Evolutionary conservation across 2,329 filamentous ascomycete species (phyloP).

Genomic region (Sporothrix globosa): DNA sequence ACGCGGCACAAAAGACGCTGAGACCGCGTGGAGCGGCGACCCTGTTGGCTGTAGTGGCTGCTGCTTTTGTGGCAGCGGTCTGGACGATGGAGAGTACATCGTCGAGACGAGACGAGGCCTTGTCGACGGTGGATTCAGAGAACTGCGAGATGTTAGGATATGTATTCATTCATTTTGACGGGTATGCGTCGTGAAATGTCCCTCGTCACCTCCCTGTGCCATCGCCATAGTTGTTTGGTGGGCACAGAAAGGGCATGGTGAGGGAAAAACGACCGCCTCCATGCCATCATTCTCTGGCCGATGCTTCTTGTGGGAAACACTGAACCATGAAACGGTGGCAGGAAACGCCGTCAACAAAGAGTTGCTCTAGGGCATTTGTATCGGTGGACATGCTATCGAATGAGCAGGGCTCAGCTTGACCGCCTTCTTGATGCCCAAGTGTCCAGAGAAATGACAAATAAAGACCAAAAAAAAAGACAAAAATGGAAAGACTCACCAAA

Average conservation of each 20-base stretch:
- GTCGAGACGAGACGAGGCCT: slow-evolving; percentile 39
- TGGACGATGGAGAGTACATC: slow-evolving; percentile 35
- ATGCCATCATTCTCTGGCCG: background rate
- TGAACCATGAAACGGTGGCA: background rate
- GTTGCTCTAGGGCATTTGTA: slow-evolving; percentile 66
- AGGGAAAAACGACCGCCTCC: background rate
- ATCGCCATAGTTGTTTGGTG: slow-evolving; percentile 43
- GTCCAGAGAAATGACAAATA: background rate
- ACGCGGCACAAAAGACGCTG: slow-evolving; percentile 52
- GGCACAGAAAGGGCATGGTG: slow-evolving; percentile 12
- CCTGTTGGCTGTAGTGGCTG: background rate
- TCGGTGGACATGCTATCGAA: slow-evolving; percentile 65
- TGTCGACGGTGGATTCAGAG: slow-evolving; percentile 42
- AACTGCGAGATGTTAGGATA: slow-evolving; percentile 43
- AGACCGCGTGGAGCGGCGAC: slow-evolving; percentile 40
- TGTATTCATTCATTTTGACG: no score
- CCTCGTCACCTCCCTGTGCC: slow-evolving; percentile 54
- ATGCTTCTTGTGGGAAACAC: background rate
- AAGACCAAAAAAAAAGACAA: slow-evolving; percentile 28
- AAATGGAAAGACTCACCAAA: slow-evolving; percentile 44
- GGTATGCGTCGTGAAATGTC: slow-evolving; percentile 44
- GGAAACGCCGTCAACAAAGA: background rate
- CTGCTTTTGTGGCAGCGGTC: slow-evolving; percentile 11
- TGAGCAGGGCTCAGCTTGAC: slow-evolving; percentile 46
- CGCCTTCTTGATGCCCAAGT: slow-evolving; percentile 65